Base-by-base conservation (phyloP, 2,329 filamentous ascomycete species). In the Onygena corvina region DNA sequence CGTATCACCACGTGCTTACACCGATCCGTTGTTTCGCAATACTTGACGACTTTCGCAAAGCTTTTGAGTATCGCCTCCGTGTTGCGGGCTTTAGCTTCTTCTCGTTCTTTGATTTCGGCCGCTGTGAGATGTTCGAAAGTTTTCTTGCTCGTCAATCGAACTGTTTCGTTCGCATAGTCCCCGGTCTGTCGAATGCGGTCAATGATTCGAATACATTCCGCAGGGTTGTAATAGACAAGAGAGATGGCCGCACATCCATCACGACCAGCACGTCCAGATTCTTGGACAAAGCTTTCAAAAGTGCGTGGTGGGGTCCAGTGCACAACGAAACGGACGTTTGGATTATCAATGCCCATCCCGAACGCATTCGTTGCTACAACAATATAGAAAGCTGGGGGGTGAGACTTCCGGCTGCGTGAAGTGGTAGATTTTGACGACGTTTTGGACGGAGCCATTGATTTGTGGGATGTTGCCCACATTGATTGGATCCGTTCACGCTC, bases 271-370 rank as follows among this genome's bases (percentile, higher is more conserved):
- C 90, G 83, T 0, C 90, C 90, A 1, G 87, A 89, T 73, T 96
- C 90, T 67, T 96, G 90, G 60, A 95, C 94, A 62, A 92, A 95
- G 1, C 89, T 87, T 64, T 96, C 90, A 62, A 96, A 94, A 2
- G 84, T 92, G 61, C 94, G 93, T 7, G 90, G 86, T 7, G 94
- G 76, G 52, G 87, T 84, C 88, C 90, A 96, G 66, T 96, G 90
- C 1, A 92, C 81, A 1, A 96, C 89, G 59, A 95, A 95, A 2
- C 90, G 84, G 8, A 96, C 90, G 58, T 94, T 84, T 47, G 92
- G 81, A 65, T 95, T 95, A 66, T 96, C 89, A 55, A 96, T 95
- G 21, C 90, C 90, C 90, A 96, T 96, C 2, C 90, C 90, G 60
- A 96, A 96, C 0, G 90, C 90, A 1, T 87, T 96, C 0, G 90